Percentiles rank a stretch among this genome's conserved stretches.
Conservation (phyloP, 2,329 filamentous ascomycete genomes). For the Paracorniculantispora psalliotae region DNA sequence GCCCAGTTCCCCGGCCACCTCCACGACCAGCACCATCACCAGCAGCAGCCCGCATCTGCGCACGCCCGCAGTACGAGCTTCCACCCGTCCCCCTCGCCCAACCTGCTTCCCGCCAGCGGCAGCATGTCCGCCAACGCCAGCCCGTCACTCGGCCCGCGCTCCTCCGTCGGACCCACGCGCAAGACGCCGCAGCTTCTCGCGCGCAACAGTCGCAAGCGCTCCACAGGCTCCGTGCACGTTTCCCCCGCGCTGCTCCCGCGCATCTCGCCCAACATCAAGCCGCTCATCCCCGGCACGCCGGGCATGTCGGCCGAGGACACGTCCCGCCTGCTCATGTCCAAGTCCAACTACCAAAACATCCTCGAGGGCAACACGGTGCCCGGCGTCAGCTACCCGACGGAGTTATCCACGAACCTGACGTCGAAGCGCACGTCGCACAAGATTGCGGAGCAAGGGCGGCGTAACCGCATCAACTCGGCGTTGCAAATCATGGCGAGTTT, state of each 20-base stretch:
- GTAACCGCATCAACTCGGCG: slow-evolving; percentile 92
- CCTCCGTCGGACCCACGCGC: slow-evolving; percentile 38
- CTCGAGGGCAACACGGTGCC: slow-evolving; percentile 88
- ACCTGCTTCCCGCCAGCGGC: slow-evolving; percentile 32
- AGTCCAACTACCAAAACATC: slow-evolving; percentile 98
- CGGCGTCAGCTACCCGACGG: slow-evolving; percentile 84
- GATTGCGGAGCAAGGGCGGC: slow-evolving; percentile 90
- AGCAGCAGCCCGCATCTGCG: slow-evolving; percentile 32
- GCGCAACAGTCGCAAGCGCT: slow-evolving; percentile 64
- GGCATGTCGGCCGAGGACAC: slow-evolving; percentile 54
- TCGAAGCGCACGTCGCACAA: slow-evolving; percentile 98
- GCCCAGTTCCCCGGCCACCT: slow-evolving; percentile 31
- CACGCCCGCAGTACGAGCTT: slow-evolving; percentile 52
- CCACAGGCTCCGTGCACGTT: slow-evolving; percentile 66
- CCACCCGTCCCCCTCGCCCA: slow-evolving; percentile 45
- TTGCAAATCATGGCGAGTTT: slow-evolving; percentile 86
- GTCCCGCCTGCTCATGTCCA: slow-evolving; percentile 77
- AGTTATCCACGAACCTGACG: slow-evolving; percentile 86
- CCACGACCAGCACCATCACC: too few species aligned
- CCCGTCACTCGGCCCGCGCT: slow-evolving; percentile 55
- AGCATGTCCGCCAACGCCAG: slow-evolving; percentile 58
- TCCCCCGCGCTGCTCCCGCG: slow-evolving; percentile 82
- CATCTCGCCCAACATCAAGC: slow-evolving; percentile 93
- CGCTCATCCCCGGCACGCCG: slow-evolving; percentile 63
- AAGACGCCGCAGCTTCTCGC: slow-evolving; percentile 54